Percentiles rank a stretch among this genome's conserved stretches.
Evolutionary conservation across 306 rosid species (phyloP).

Genomic region (Pueraria montana): DNA sequence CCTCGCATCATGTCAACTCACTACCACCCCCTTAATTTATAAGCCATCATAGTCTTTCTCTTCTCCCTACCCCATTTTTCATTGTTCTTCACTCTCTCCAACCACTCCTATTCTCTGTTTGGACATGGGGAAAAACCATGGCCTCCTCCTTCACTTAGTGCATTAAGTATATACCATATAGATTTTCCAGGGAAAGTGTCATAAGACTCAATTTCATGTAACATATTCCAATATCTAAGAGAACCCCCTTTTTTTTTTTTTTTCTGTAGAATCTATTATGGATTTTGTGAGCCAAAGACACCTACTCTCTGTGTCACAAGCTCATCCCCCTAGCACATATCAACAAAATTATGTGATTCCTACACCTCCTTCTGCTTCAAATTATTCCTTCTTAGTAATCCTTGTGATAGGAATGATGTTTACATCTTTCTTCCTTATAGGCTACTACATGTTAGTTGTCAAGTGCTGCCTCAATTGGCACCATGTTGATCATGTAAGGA

Average conservation of each 20-base stretch:
- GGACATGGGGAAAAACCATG: constrained; percentile 19
- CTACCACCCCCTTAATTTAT: constrained; percentile 37
- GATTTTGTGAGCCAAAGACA: constrained; percentile 53
- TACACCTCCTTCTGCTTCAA: constrained; percentile 40
- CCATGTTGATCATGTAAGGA: constrained; percentile 56
- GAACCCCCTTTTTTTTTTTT: constrained; percentile 37
- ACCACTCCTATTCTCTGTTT: constrained; percentile 8
- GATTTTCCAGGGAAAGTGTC: not conserved
- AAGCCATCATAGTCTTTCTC: constrained; percentile 37
- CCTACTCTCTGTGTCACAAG: constrained; percentile 44
- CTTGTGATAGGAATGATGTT: constrained; percentile 69
- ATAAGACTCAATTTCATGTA: constrained; percentile 6
- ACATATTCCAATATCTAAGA: constrained; percentile 48
- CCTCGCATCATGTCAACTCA: constrained; percentile 34
- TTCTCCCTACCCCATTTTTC: constrained; percentile 20
- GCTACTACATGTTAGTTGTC: constrained; percentile 80
- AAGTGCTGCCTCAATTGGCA: constrained; percentile 81
- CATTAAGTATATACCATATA: not conserved
- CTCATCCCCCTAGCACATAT: constrained; percentile 47
- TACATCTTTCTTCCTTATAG: constrained; percentile 67
- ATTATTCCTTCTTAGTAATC: constrained; percentile 65
- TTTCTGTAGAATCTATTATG: constrained; percentile 48
- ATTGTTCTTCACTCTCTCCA: constrained; percentile 2
- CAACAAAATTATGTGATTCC: not conserved
- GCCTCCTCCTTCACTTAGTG: not conserved